phyloP scores from a whole-genome alignment of 768 basidiomycete genomes.

The Sporobolomyces roseus region DNA sequence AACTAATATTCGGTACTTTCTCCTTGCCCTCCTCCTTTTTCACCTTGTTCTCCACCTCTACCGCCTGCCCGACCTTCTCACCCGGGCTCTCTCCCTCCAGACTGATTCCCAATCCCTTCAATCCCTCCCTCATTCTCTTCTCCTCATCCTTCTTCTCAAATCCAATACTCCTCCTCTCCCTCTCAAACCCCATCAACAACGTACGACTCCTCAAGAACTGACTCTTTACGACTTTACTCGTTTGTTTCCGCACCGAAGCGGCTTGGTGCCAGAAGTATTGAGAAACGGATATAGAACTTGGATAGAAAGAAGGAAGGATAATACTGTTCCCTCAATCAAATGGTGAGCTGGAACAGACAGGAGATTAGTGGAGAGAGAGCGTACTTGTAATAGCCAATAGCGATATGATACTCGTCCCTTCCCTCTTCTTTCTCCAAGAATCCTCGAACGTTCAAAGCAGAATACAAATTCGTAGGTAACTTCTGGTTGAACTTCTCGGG shows the following conservation, averaged over 20 bases:
- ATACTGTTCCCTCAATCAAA: conserved; percentile 57
- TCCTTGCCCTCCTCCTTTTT: not conserved
- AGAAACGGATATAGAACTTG: conserved; percentile 46
- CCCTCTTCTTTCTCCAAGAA: conserved; percentile 48
- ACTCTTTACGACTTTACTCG: conserved; percentile 61
- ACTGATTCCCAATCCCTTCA: conserved; percentile 21
- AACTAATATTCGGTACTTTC: conserved; percentile 57
- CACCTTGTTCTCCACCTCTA: not conserved
- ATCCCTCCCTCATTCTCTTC: conserved; percentile 16
- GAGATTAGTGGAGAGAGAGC: not conserved
- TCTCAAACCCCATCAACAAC: conserved; percentile 62
- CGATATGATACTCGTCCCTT: conserved; percentile 35
- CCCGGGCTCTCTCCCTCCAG: not conserved
- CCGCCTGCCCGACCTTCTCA: not conserved
- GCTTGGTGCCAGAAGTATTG: conserved; percentile 72
- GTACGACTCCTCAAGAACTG: conserved; percentile 62
- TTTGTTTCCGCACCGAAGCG: conserved; percentile 64
- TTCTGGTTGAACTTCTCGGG: not conserved
- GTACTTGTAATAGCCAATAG: conserved; percentile 39
- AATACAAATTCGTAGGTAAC: conserved; percentile 68
- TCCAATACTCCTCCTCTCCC: conserved; percentile 59
- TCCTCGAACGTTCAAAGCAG: conserved; percentile 73
- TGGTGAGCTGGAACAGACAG: not conserved
- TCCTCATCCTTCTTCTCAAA: conserved; percentile 74
- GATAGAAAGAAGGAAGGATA: conserved; percentile 64